Evolutionary conservation across 768 basidiomycete genomes (phyloP).

Genomic region (Cystofilobasidium ferigula): DNA sequence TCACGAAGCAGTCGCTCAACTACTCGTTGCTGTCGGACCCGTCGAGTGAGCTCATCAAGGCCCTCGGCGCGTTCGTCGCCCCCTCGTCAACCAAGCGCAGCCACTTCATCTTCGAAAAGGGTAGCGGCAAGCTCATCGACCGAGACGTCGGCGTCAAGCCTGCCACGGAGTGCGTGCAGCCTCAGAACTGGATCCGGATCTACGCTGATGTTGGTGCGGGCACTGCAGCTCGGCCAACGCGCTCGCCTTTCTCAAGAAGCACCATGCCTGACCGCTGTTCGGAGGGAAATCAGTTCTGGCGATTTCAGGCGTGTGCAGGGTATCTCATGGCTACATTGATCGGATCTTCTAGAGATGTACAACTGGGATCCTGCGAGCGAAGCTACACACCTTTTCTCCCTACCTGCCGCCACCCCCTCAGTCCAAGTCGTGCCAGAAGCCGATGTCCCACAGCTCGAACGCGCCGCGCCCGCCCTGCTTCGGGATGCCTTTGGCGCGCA

Average conservation of each 20-base stretch:
- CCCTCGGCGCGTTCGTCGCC: constrained; percentile 49
- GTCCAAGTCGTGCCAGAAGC: neutral
- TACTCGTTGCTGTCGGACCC: constrained; percentile 83
- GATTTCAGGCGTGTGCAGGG: no score
- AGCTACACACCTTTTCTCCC: no score
- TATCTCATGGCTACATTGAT: no score
- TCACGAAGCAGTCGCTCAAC: constrained; percentile 60
- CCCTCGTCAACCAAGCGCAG: constrained; percentile 60
- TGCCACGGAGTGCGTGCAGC: constrained; percentile 25
- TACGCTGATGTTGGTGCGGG: neutral
- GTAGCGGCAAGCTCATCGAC: constrained; percentile 68
- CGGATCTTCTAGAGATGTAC: no score
- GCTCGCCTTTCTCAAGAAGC: constrained; percentile 55
- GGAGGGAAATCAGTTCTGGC: no score
- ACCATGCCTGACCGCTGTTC: constrained; percentile 27
- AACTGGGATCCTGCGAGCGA: no score
- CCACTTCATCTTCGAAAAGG: constrained; percentile 86
- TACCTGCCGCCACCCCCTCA: no score
- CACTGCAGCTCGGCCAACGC: constrained; percentile 51
- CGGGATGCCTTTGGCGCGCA: neutral
- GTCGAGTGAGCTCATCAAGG: constrained; percentile 63
- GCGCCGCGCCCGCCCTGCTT: neutral
- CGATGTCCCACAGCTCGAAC: constrained; percentile 5
- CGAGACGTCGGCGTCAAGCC: constrained; percentile 60
- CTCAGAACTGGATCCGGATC: neutral